Evolutionary conservation across 176 grass and related monocot species (phyloP), one percentile per base, ranked within the genome.

Genomic region (Oryza coarctata): DNA sequence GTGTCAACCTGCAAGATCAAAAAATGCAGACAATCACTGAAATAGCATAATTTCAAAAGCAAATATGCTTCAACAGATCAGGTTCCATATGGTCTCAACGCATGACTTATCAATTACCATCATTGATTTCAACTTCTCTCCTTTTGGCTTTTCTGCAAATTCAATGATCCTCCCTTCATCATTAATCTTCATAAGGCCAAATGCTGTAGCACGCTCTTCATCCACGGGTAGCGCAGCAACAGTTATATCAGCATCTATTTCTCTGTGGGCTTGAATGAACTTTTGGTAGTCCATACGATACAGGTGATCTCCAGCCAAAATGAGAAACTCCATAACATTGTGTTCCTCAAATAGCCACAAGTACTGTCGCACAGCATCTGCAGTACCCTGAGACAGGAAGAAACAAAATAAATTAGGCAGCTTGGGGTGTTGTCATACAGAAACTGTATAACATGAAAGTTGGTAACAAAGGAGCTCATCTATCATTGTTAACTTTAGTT

Each of bases 281-380:
- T 94, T 99, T 80, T 99, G 89, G 44, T 99, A 96, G 77, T 95
- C 93, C 97, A 99, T 99, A 14, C 93, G 89, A 27, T 99, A 99
- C 23, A 99, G 68, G 73, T 99, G 97, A 86, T 99, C 97, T 74
- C 97, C 97, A 52, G 97, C 97, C 28, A 99, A 80, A 83, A 96
- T 71, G 38, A 99, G 87, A 34, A 78, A 99, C 57, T 99, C 97
- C 97, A 99, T 95, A 14, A 99, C 79, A 90, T 99, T 90, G 47
- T 99, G 97, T 75, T 99, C 97, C 64, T 99, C 97, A 47, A 99
- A 99, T 45, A 99, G 85, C 93, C 93, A 96, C 41, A 96, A 55
- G 79, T 99, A 96, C 68, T 99, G 93, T 28, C 93, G 82, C 6
- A 99, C 93, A 22, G 97, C 93, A 88, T 96, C 97, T 69, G 97